Base-by-base conservation (phyloP, 345 rosid genomes). In the Luvunga scandens region DNA sequence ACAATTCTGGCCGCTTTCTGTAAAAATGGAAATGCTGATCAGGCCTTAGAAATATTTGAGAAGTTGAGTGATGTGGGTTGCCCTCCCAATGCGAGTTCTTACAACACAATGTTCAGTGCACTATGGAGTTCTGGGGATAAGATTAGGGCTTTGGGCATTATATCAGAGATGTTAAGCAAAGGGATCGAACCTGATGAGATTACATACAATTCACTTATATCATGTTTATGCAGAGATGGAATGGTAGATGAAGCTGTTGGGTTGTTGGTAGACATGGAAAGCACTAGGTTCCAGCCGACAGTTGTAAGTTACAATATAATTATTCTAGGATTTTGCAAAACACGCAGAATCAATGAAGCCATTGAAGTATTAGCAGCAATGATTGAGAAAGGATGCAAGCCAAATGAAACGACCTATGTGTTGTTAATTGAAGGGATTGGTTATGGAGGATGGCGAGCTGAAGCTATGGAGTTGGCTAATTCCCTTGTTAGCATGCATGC, bases 211-310 rank as follows among this genome's bases (percentile, higher is more conserved):
- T 87, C 98, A 3, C 88, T 94, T 50, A 86, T 94, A 66, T 93
- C 98, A 0, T 90, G 98, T 78, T 75, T 93, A 78, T 93, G 98
- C 80, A 86, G 97, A 81, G 98, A 94, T 66, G 98, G 97, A 34
- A 85, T 91, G 95, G 95, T 89, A 31, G 87, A 88, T 71, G 95
- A 94, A 82, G 97, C 93, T 19, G 83, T 89, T 4, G 91, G 82
- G 73, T 39, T 94, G 76, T 83, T 93, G 65, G 83, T 86, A 25
- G 97, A 93, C 83, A 91, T 93, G 98, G 89, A 86, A n/a, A 83
- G 78, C 34, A 81, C 90, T 7, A 86, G 85, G 82, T 83, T 88
- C 75, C 83, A 30, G 73, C 92, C 98, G 1, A 87, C 89, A 0
- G 94, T 90, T 60, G 87, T 93, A 39, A 89, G 87, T 10, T 94